Base-by-base conservation (phyloP, 352 stramenopile species). In the Phytophthora chlamydospora region DNA sequence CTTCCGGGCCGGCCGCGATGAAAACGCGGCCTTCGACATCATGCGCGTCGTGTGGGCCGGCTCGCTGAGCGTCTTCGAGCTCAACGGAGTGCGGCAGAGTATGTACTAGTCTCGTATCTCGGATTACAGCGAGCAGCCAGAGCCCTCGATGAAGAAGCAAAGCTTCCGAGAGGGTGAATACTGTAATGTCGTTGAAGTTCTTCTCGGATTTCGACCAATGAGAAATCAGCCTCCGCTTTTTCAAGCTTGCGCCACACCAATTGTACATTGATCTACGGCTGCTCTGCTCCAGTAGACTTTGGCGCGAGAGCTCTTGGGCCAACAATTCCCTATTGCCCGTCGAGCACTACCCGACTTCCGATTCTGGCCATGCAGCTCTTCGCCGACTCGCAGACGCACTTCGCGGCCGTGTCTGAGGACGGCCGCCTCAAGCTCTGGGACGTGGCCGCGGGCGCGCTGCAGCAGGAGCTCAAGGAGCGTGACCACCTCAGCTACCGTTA, bases 401-500 rank as follows among this genome's bases (percentile, higher is more conserved):
- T 92, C 58, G 85, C 81, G 51, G 75, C 78, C 62, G 84, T 95
- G 64, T 89, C 85, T 40, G 82, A 90, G 48, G 87, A 95, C 72
- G 83, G 82, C 57, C 85, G 87, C 39, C 76, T 95, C 46, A 90
- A 90, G 73, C 70, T 95, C 40, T 95, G 85, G 84, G 72, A 95
- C 60, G 75, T 90, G 63, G 74, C 62, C 41, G 83, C 78, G 3
- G 81, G 84, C 29, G 59, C 76, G 29, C 57, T 95, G 53, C 74
- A 86, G 47, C 79, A 87, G 64, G 87, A 95, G 52, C 71, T 93
- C 13, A 88, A 88, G 59, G 84, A 95, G 71, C 80, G 83, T 43
- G 84, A 95, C 61, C 84, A 95, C 67, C 71, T 93, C 35, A 91
- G 68, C 61, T 93, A 93, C 79, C 87, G 82, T 40, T 93, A 91